These are phyloP conservation scores for Curvularia spicifera DNA, from an alignment of 2,329 filamentous ascomycete genomes.

Conservation along the genomic window DNA sequence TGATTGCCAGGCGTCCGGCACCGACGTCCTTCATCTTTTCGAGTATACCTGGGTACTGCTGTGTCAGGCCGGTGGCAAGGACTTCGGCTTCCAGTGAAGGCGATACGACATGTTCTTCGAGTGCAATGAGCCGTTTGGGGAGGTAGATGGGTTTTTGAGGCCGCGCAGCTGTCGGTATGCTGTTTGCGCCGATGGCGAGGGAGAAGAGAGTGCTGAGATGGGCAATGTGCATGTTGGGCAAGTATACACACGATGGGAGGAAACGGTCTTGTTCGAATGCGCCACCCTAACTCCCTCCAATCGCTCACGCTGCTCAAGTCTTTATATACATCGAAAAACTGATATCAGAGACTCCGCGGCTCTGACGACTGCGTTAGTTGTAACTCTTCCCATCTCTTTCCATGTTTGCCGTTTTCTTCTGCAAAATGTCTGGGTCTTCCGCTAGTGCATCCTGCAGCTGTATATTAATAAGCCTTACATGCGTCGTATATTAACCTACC, in stretches of 20 bases:
- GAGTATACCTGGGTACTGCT: conserved; percentile 4
- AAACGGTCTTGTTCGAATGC: not conserved
- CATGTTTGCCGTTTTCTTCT: not conserved
- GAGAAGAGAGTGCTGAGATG: not conserved
- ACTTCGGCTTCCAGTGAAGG: conserved; percentile 18
- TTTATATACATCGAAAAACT: not conserved
- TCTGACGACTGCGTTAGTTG: not conserved
- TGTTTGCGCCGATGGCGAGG: not conserved
- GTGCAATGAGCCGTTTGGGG: conserved; percentile 16
- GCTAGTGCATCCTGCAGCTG: not conserved
- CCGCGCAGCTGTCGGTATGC: not conserved
- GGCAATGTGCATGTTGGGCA: not conserved
- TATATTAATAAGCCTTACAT: not conserved
- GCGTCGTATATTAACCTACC: not conserved
- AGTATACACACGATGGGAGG: not conserved
- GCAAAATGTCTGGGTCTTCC: not conserved
- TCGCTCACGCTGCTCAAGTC: not conserved
- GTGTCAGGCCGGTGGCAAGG: conserved; percentile 4
- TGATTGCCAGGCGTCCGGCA: conserved; percentile 14
- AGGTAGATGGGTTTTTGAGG: conserved; percentile 8
- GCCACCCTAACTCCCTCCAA: not conserved
- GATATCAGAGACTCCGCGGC: not conserved
- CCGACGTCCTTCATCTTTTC: conserved; percentile 16
- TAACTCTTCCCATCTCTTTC: not conserved
- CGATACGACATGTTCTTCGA: conserved; percentile 18